These are phyloP conservation scores for Paramecium biaurelia DNA, from an alignment of 73 alveolate genomes.

Conservation along the genomic window DNA sequence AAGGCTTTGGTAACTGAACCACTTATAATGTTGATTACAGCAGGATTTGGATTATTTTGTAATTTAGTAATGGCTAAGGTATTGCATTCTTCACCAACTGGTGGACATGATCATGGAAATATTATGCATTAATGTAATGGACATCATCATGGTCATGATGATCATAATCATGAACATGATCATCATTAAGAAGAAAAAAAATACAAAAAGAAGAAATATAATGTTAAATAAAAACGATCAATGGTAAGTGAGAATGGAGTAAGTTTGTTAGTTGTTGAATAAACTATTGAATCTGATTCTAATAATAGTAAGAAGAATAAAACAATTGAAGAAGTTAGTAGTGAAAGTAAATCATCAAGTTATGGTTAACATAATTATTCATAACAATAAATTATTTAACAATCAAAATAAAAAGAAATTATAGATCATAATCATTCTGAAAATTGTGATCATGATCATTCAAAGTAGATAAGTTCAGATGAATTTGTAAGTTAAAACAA, in stretches of 20 bases:
- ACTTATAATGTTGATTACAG: conserved; percentile 83
- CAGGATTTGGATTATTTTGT: conserved; percentile 87
- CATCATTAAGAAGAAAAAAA: neutral
- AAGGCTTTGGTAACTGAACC: conserved; percentile 75
- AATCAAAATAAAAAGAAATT: neutral
- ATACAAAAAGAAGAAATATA: conserved; percentile 11
- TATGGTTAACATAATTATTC: neutral
- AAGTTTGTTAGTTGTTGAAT: conserved; percentile 24
- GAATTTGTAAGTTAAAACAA: neutral
- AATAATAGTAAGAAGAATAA: neutral
- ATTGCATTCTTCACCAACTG: conserved; percentile 70
- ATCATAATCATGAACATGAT: conserved; percentile 44
- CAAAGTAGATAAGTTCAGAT: neutral
- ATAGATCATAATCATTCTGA: neutral
- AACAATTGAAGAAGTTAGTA: neutral
- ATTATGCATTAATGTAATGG: conserved; percentile 28
- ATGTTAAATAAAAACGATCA: neutral
- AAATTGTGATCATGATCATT: conserved; percentile 31
- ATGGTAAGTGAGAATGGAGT: conserved; percentile 11
- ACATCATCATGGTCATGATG: conserved; percentile 59
- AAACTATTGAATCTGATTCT: neutral
- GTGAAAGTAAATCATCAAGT: neutral
- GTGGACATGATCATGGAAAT: conserved; percentile 69
- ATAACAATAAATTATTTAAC: neutral
- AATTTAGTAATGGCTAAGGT: conserved; percentile 87